Evolutionary conservation across 1,284 basidiomycete species (phyloP).

Genomic region (Rhodotorula sp.): DNA sequence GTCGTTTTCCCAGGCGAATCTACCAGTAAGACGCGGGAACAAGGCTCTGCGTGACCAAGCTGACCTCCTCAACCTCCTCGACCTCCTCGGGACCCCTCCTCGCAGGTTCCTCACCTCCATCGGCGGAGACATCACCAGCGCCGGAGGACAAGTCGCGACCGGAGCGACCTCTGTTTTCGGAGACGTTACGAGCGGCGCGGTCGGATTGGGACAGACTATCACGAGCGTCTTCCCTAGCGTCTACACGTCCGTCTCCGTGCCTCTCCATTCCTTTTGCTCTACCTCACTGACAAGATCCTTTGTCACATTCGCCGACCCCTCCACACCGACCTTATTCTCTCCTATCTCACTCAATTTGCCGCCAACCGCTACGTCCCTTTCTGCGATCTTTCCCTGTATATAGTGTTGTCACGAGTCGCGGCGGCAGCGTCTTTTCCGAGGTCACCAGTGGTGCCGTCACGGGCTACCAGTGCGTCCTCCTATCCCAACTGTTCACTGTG

Average conservation of each 20-base stretch:
- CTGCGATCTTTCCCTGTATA: neutral
- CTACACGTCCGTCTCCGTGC: slow-evolving; percentile 14
- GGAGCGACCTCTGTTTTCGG: slow-evolving; percentile 12
- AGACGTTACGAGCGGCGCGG: slow-evolving; percentile 5
- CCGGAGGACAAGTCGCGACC: neutral
- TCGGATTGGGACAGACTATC: slow-evolving; percentile 10
- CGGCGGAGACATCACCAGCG: slow-evolving; percentile 13
- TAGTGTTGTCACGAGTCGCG: slow-evolving; percentile 13
- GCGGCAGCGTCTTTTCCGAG: slow-evolving; percentile 9
- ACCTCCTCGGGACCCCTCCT: too few species aligned
- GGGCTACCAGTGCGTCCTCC: slow-evolving; percentile 2
- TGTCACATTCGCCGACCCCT: too few species aligned
- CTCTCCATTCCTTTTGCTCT: neutral
- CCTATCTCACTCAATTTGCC: neutral
- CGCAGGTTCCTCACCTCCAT: slow-evolving; percentile 9
- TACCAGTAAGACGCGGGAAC: neutral
- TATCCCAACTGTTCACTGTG: too few species aligned
- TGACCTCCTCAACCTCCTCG: neutral
- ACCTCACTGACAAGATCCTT: too few species aligned
- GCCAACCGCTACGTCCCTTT: neutral
- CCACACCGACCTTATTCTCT: too few species aligned
- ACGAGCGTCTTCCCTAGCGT: slow-evolving; percentile 10
- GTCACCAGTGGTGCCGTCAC: slow-evolving; percentile 17
- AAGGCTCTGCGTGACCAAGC: neutral
- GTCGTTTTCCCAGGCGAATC: neutral